phyloP scores from a whole-genome alignment of 2,329 filamentous ascomycete species.

The Tolypocladium guangdongense region DNA sequence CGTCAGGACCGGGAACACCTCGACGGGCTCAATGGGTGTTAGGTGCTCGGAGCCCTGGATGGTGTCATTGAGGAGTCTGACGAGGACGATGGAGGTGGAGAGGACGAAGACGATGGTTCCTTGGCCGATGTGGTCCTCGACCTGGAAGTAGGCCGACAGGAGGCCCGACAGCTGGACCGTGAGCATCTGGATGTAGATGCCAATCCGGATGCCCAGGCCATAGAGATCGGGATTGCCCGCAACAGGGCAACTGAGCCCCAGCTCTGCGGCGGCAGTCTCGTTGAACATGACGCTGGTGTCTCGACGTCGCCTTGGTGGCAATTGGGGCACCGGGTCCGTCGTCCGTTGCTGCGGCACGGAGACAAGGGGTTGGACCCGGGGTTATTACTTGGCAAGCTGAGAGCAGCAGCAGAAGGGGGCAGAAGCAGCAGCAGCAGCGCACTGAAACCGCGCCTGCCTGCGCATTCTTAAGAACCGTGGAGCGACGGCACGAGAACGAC shows the following conservation, averaged over 20 bases:
- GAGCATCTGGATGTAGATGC: constrained; percentile 17
- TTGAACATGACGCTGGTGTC: neutral
- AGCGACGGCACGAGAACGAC: neutral
- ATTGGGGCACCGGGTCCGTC: neutral
- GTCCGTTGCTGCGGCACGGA: neutral
- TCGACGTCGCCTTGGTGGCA: neutral
- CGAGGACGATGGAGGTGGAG: constrained; percentile 10
- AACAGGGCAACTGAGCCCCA: constrained; percentile 6
- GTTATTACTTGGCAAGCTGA: neutral
- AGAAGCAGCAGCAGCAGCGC: neutral
- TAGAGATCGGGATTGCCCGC: constrained; percentile 14
- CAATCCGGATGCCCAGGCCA: constrained; percentile 16
- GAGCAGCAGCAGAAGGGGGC: neutral
- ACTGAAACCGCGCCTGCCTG: neutral
- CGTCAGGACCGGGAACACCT: constrained; percentile 12
- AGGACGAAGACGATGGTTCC: constrained; percentile 12
- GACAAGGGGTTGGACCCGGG: neutral
- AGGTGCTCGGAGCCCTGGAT: neutral
- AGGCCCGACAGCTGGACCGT: constrained; percentile 12
- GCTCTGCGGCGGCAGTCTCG: neutral
- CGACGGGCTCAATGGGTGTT: constrained; percentile 8
- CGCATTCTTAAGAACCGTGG: neutral
- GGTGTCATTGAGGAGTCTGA: constrained; percentile 5
- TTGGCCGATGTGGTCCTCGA: constrained; percentile 11
- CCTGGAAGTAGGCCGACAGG: constrained; percentile 6